Conservation (phyloP, 1,284 basidiomycete genomes). For the Rhodotorula glutinis region DNA sequence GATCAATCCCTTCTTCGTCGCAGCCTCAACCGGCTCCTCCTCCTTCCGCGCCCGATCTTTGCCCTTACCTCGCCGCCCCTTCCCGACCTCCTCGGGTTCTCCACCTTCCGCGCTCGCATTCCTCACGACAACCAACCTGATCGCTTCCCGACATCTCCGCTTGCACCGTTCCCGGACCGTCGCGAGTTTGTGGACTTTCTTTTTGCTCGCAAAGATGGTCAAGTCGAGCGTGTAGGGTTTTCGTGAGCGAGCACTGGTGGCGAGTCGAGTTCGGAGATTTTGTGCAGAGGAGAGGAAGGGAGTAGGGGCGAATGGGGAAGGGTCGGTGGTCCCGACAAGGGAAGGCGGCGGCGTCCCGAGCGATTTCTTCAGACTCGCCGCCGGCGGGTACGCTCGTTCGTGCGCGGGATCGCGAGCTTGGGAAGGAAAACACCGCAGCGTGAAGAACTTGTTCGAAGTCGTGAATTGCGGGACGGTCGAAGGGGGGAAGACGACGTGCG, state of each 20-base stretch:
- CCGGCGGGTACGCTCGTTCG: background rate
- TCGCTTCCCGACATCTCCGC: constrained; percentile 31
- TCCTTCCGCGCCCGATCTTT: too few species aligned
- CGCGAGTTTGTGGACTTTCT: constrained; percentile 38
- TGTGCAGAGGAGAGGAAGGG: constrained; percentile 1
- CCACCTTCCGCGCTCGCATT: constrained; percentile 12
- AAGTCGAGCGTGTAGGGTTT: constrained; percentile 37
- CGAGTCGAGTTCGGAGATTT: too few species aligned
- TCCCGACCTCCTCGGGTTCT: too few species aligned
- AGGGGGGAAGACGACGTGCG: constrained; percentile 11
- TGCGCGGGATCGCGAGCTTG: background rate
- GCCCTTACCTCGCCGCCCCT: too few species aligned
- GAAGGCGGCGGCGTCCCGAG: constrained; percentile 8
- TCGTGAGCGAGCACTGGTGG: background rate
- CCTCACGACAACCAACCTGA: constrained; percentile 35
- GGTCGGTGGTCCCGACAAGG: constrained; percentile 8
- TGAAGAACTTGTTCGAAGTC: constrained; percentile 8
- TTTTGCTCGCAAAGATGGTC: constrained; percentile 34
- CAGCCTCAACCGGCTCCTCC: background rate
- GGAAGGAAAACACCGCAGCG: constrained; percentile 22
- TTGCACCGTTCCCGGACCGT: constrained; percentile 30
- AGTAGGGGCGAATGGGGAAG: background rate
- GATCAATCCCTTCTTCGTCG: background rate
- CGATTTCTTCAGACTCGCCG: background rate
- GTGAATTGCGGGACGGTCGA: constrained; percentile 7